Evolutionary conservation across 2,329 filamentous ascomycete species (phyloP), one percentile per base, ranked within the genome.

Genomic region (Onygena corvina): DNA sequence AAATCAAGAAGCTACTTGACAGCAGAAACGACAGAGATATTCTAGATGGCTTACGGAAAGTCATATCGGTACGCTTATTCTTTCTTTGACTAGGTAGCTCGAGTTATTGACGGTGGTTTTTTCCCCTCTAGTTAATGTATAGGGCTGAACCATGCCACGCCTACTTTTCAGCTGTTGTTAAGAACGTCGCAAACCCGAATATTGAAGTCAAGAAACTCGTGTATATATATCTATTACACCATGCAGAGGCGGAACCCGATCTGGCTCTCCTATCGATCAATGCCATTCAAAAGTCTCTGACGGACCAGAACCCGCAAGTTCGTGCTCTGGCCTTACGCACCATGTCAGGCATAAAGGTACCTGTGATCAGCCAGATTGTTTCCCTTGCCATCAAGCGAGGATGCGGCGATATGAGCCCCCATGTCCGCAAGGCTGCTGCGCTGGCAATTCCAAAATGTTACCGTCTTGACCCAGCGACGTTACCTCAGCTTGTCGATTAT

Each of bases 131-230:
- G 87, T 90, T 96, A 84, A 94, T 94, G 80, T 96, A 95, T 70
- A 81, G 81, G 58, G 81, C 85, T 59, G 86, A 93, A 64, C 83
- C 86, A 57, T 94, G 88, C 51, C 75, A 94, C 2, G 82, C 86
- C 18, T 94, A 90, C 75, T 98, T 98, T 74, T 94, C 90, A n/a
- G 85, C 88, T 20, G 85, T 98, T 49, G 87, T 98, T 65, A 98
- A 98, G 72, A 98, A 96, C 59, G 87, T 95, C 52, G 90, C 90
- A 23, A 94, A 86, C 31, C 84, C 89, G 11, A 94, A 88, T 60
- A 76, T 95, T 59, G 88, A 94, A 61, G 89, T 96, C 67, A 93
- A 95, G 70, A 96, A 96, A 67, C 80, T 98, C 50, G 92, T 98
- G 54, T 98, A 98, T 73, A 94, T 95, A 64, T 98, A 95, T 69